phyloP scores from a whole-genome alignment of 495 filamentous ascomycete species.

The Xylaria palmicola region DNA sequence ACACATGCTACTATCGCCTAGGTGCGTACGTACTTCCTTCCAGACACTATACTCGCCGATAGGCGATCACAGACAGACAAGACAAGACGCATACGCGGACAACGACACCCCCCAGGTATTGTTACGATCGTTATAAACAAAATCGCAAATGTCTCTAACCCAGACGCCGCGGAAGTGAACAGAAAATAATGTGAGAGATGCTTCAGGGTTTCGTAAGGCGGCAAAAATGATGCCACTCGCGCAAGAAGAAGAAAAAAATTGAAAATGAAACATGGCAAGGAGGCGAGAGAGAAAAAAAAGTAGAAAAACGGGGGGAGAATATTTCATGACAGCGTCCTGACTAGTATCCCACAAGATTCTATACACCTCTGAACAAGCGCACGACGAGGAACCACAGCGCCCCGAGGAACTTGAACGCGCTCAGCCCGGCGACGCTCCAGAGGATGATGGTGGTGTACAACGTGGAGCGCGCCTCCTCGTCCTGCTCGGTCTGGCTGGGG shows the following conservation, averaged over 20 bases:
- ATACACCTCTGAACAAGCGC: conserved; percentile 75
- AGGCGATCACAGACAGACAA: too few species aligned
- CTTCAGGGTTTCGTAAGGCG: too few species aligned
- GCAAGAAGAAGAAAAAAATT: neutral
- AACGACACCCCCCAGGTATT: neutral
- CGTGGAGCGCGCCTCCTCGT: conserved; percentile 50
- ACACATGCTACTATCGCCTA: too few species aligned
- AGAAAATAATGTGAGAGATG: too few species aligned
- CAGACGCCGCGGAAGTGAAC: too few species aligned
- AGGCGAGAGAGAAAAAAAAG: neutral
- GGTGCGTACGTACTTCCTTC: too few species aligned
- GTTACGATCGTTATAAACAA: too few species aligned
- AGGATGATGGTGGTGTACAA: conserved; percentile 91
- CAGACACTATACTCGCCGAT: too few species aligned
- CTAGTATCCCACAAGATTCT: conserved; percentile 15
- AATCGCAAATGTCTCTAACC: too few species aligned
- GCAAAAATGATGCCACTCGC: too few species aligned
- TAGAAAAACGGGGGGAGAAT: neutral
- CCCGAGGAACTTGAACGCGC: conserved; percentile 85
- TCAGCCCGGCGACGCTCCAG: conserved; percentile 87
- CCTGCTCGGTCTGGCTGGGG: conserved; percentile 43
- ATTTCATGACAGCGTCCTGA: neutral
- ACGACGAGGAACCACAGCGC: conserved; percentile 94
- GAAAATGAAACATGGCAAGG: neutral
- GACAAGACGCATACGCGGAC: neutral